Evolutionary conservation across 805 yeast species (phyloP).

Genomic region (Kazachstania africana): DNA sequence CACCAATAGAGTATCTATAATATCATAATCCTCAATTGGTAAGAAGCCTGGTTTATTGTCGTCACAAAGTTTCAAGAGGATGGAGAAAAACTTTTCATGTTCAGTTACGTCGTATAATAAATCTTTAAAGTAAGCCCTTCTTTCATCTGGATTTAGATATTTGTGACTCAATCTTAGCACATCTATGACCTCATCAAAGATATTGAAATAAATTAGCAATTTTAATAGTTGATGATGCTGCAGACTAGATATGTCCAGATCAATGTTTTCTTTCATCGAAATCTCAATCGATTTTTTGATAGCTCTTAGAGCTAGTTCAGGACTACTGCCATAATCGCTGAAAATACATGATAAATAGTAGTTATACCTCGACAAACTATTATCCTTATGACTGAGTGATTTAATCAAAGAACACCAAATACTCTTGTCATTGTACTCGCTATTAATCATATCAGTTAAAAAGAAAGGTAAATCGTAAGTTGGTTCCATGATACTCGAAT

Average conservation of each 20-base stretch:
- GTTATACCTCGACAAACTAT: constrained; percentile 13
- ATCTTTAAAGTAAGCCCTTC: constrained; percentile 12
- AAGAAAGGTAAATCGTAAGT: constrained; percentile 1
- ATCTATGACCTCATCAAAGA: constrained; percentile 22
- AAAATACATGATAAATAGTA: constrained; percentile 20
- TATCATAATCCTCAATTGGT: constrained; percentile 14
- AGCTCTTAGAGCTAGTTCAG: constrained; percentile 16
- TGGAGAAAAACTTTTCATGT: constrained; percentile 15
- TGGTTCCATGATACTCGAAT: neutral
- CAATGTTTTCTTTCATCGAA: constrained; percentile 8
- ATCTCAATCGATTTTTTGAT: constrained; percentile 20
- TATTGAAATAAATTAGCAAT: constrained; percentile 14
- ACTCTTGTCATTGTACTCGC: constrained; percentile 1
- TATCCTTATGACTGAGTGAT: constrained; percentile 8
- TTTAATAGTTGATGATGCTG: constrained; percentile 22
- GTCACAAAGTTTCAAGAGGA: constrained; percentile 12
- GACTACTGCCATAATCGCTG: constrained; percentile 8
- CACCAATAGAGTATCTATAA: constrained; percentile 16
- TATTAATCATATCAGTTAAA: constrained; percentile 6
- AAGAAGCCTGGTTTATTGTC: constrained; percentile 4
- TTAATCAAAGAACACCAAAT: constrained; percentile 17
- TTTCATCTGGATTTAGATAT: constrained; percentile 11
- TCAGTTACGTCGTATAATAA: constrained; percentile 9
- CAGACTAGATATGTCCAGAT: constrained; percentile 5
- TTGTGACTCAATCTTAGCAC: constrained; percentile 20